phyloP scores from a whole-genome alignment of 176 grass and related monocot genomes.

The Eragrostis curvula region DNA sequence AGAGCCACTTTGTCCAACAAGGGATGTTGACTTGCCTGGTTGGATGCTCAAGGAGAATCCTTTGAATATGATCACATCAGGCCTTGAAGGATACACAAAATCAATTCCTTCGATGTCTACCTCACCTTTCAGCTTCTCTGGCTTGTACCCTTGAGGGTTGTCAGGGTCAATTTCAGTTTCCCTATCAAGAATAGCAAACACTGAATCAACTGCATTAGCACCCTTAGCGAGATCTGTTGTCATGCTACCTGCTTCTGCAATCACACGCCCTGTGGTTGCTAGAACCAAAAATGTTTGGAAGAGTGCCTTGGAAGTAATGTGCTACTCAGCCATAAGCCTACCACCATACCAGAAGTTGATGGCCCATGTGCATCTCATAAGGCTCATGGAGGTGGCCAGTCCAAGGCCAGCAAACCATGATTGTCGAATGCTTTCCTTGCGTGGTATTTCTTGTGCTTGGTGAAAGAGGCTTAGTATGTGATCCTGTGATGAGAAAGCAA shows the following conservation, averaged over 20 bases:
- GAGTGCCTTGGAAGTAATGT: slow-evolving; percentile 75
- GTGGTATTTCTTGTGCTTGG: slow-evolving; percentile 71
- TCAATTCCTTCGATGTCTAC: slow-evolving; percentile 80
- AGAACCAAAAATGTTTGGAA: slow-evolving; percentile 99
- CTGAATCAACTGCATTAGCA: slow-evolving; percentile 79
- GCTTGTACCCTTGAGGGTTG: slow-evolving; percentile 59
- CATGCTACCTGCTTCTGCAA: slow-evolving; percentile 96
- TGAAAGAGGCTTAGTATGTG: slow-evolving; percentile 80
- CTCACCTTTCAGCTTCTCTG: slow-evolving; percentile 69
- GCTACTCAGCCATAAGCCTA: slow-evolving; percentile 60
- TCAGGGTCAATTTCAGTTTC: slow-evolving; percentile 81
- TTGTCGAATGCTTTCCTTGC: slow-evolving; percentile 76
- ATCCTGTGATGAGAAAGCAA: slow-evolving; percentile 93
- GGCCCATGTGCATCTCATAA: slow-evolving; percentile 86
- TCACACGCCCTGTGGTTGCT: slow-evolving; percentile 91
- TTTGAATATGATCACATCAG: slow-evolving; percentile 80
- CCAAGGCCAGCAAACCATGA: slow-evolving; percentile 90
- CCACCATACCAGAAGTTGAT: slow-evolving; percentile 98
- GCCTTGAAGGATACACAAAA: slow-evolving; percentile 80
- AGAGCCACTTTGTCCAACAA: slow-evolving; percentile 95
- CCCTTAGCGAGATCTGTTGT: slow-evolving; percentile 97
- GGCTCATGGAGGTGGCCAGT: slow-evolving; percentile 82
- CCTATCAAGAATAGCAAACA: slow-evolving; percentile 86
- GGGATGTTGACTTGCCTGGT: slow-evolving; percentile 80
- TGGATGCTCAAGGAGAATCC: slow-evolving; percentile 87